phyloP scores from a whole-genome alignment of 371 early-diverging fungal genomes.

The Syncephalastrum sp. region DNA sequence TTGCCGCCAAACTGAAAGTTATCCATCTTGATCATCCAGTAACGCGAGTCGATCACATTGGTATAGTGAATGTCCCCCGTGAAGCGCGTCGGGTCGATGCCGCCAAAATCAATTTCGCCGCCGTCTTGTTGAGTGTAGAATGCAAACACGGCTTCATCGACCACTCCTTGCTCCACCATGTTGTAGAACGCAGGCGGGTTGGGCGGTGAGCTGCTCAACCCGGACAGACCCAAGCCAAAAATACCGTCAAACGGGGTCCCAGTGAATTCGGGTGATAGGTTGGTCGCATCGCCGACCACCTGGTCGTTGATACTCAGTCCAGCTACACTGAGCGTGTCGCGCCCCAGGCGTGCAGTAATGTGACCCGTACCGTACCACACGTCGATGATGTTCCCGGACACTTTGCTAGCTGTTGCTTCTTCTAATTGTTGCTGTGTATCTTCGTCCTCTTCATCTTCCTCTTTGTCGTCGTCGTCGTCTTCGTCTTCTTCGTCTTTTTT shows the following conservation, averaged over 20 bases:
- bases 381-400: slow-evolving; percentile 22
- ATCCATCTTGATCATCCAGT: slow-evolving; percentile 76
- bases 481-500: slow-evolving; percentile 6
- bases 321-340: slow-evolving; percentile 54
- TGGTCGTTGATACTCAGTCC: slow-evolving; percentile 43
- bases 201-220: slow-evolving; percentile 49
- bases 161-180: slow-evolving; percentile 61
- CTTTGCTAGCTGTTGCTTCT: slow-evolving; percentile 2
- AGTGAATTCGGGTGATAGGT: slow-evolving; percentile 55
- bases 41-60: slow-evolving; percentile 67
- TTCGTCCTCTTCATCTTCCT: slow-evolving; percentile 8
- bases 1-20: slow-evolving; percentile 40
- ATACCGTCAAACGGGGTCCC: slow-evolving; percentile 65
- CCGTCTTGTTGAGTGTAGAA: slow-evolving; percentile 57
- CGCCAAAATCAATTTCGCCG: slow-evolving; percentile 72
- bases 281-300: slow-evolving; percentile 54
- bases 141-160: slow-evolving; percentile 73
- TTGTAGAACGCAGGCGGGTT: slow-evolving; percentile 63
- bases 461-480: background rate
- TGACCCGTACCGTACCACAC: slow-evolving; percentile 71
- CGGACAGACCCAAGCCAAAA: slow-evolving; percentile 65
- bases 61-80: slow-evolving; percentile 61
- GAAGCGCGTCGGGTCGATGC: slow-evolving; percentile 55
- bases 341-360: slow-evolving; percentile 44
- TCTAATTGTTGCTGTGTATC: slow-evolving; percentile 1